Evolutionary conservation across 805 yeast species (phyloP).

Genomic region (Candida mattraensis): DNA sequence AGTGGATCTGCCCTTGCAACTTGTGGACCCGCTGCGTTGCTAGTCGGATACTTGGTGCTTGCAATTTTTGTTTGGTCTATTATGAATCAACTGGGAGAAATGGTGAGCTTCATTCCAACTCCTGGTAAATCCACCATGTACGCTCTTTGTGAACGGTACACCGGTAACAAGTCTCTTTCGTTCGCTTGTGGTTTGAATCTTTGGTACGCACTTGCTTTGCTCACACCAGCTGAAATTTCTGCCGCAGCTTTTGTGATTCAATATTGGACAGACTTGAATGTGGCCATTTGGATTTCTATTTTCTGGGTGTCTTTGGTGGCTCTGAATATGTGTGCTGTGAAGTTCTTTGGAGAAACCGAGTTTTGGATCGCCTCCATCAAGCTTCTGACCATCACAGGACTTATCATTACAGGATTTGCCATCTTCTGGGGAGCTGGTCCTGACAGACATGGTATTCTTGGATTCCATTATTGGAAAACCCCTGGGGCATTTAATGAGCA

Average conservation of each 20-base stretch:
- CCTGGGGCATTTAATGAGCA: slow-evolving; percentile 50
- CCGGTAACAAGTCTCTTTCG: slow-evolving; percentile 28
- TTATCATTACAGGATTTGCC: slow-evolving; percentile 53
- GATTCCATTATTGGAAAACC: slow-evolving; percentile 65
- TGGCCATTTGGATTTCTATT: slow-evolving; percentile 60
- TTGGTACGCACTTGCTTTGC: slow-evolving; percentile 31
- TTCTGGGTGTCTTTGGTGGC: slow-evolving; percentile 46
- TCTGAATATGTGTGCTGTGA: slow-evolving; percentile 47
- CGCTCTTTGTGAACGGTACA: slow-evolving; percentile 30
- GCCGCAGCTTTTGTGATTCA: slow-evolving; percentile 61
- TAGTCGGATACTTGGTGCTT: slow-evolving; percentile 62
- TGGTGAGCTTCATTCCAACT: slow-evolving; percentile 60
- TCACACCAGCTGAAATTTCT: slow-evolving; percentile 51
- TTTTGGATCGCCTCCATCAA: slow-evolving; percentile 69
- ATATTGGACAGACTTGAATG: slow-evolving; percentile 56
- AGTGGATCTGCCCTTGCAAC: slow-evolving; percentile 40
- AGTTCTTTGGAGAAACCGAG: slow-evolving; percentile 47
- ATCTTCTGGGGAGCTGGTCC: slow-evolving; percentile 70
- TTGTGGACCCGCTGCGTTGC: slow-evolving; percentile 37
- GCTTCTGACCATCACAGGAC: slow-evolving; percentile 61
- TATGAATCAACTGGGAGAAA: slow-evolving; percentile 64
- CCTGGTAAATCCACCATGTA: slow-evolving; percentile 47
- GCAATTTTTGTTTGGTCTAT: slow-evolving; percentile 65
- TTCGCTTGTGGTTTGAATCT: slow-evolving; percentile 41
- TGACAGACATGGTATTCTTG: slow-evolving; percentile 47